Conservation (phyloP, 805 yeast genomes). For the Scheffersomyces stipitis region DNA sequence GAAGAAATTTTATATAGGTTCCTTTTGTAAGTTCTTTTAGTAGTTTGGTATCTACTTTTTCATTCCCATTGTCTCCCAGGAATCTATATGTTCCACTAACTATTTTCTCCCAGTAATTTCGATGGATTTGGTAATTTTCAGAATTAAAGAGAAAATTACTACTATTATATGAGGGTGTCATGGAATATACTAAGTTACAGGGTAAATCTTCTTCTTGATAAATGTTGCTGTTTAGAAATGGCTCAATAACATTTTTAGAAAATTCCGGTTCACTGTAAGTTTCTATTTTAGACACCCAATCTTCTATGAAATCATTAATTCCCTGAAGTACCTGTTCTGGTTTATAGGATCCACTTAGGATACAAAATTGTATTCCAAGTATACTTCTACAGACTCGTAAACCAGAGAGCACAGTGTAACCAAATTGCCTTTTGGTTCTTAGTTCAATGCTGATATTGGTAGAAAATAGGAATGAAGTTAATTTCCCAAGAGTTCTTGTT, state of each 20-base stretch:
- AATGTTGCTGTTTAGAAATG: conserved; percentile 29
- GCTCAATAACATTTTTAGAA: conserved; percentile 26
- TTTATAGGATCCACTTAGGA: conserved; percentile 50
- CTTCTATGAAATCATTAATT: conserved; percentile 48
- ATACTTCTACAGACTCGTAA: conserved; percentile 49
- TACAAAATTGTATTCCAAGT: conserved; percentile 56
- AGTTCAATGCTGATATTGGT: conserved; percentile 45
- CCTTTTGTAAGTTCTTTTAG: conserved; percentile 30
- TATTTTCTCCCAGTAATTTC: conserved; percentile 50
- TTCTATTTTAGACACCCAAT: conserved; percentile 36
- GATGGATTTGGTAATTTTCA: conserved; percentile 35
- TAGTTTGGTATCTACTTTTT: conserved; percentile 30
- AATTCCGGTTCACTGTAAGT: conserved; percentile 37
- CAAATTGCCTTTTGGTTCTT: conserved; percentile 57
- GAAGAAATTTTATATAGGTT: conserved; percentile 9
- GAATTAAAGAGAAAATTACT: conserved; percentile 18
- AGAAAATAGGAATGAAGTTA: conserved; percentile 49
- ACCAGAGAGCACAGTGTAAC: conserved; percentile 63
- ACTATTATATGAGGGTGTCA: conserved; percentile 28
- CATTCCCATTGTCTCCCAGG: conserved; percentile 26
- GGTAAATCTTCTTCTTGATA: conserved; percentile 9
- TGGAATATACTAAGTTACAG: conserved; percentile 21
- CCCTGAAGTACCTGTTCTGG: conserved; percentile 43
- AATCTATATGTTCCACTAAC: conserved; percentile 43
- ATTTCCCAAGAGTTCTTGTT: conserved; percentile 41